A percentile compares a stretch with the other conserved stretches of the same genome.
These are phyloP conservation scores for Urochloa ruziziensis DNA, from an alignment of 176 grass and related monocot genomes.

Conservation along the genomic window DNA sequence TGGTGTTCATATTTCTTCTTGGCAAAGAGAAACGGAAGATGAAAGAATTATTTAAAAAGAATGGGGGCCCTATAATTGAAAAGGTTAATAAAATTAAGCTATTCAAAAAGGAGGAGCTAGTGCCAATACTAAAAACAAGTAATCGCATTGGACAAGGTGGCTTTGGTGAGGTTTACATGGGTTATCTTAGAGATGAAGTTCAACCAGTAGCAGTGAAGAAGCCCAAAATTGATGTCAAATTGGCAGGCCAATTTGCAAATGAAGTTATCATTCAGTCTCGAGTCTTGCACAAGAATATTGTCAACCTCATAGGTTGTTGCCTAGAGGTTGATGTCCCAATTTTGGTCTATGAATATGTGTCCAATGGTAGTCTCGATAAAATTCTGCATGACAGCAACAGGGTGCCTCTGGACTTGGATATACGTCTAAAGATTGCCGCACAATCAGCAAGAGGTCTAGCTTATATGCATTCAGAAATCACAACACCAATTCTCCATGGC, in stretches of 20 bases:
- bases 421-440: constrained; percentile 12
- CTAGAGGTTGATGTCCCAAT: constrained; percentile 39
- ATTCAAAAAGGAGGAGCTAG: neutral
- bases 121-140: neutral
- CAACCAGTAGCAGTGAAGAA: constrained; percentile 37
- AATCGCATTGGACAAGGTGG: constrained; percentile 5
- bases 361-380: constrained; percentile 29
- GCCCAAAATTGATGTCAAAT: constrained; percentile 16
- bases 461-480: constrained; percentile 31
- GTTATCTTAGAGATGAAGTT: constrained; percentile 20
- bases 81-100: constrained; percentile 6
- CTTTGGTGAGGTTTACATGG: constrained; percentile 40
- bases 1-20: neutral
- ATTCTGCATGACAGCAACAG: constrained; percentile 12
- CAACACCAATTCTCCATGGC: constrained; percentile 7
- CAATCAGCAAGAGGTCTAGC: constrained; percentile 27
- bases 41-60: neutral
- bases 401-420: neutral
- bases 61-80: neutral
- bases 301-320: constrained; percentile 38
- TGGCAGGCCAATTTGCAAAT: constrained; percentile 39
- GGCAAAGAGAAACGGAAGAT: neutral
- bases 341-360: constrained; percentile 40
- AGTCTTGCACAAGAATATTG: constrained; percentile 43
- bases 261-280: constrained; percentile 48